These are phyloP conservation scores for Neolentinus lepideus DNA, from an alignment of 1,284 basidiomycete genomes.

Conservation along the genomic window DNA sequence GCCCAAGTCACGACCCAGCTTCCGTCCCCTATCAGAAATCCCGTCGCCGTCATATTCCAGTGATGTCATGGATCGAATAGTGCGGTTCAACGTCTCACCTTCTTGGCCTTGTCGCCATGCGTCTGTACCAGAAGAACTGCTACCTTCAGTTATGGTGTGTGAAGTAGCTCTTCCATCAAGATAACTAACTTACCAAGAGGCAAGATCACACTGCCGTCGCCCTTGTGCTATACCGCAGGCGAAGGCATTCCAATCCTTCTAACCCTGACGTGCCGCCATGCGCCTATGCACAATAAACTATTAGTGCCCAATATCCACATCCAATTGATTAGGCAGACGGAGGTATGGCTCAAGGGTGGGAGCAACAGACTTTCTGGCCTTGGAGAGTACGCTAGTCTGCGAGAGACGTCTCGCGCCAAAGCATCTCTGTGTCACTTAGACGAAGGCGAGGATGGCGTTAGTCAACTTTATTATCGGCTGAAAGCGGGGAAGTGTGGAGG, in stretches of 20 bases:
- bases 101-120: neutral
- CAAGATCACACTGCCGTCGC: conserved; percentile 29
- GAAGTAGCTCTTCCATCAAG: conserved; percentile 7
- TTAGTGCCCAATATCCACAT: conserved; percentile 27
- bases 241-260: conserved; percentile 33
- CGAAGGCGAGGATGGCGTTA: conserved; percentile 17
- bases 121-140: neutral
- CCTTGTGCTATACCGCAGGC: conserved; percentile 31
- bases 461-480: conserved; percentile 18
- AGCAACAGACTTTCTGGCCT: conserved; percentile 6
- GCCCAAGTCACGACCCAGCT: conserved; percentile 31
- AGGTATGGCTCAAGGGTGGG: conserved; percentile 21
- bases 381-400: conserved; percentile 10
- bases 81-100: conserved; percentile 1
- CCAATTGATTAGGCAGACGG: conserved; percentile 30
- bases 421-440: conserved; percentile 17
- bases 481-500: conserved; percentile 18
- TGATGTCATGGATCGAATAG: conserved; percentile 20
- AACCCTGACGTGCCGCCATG: conserved; percentile 27
- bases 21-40: conserved; percentile 23
- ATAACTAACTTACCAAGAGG: conserved; percentile 15
- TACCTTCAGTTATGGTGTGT: neutral
- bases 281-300: conserved; percentile 30
- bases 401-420: conserved; percentile 17
- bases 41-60: conserved; percentile 14